A percentile compares a stretch with the other conserved stretches of the same genome.
These are phyloP conservation scores for Pichia thaimueangensis DNA, from an alignment of 805 yeast species.

Conservation along the genomic window DNA sequence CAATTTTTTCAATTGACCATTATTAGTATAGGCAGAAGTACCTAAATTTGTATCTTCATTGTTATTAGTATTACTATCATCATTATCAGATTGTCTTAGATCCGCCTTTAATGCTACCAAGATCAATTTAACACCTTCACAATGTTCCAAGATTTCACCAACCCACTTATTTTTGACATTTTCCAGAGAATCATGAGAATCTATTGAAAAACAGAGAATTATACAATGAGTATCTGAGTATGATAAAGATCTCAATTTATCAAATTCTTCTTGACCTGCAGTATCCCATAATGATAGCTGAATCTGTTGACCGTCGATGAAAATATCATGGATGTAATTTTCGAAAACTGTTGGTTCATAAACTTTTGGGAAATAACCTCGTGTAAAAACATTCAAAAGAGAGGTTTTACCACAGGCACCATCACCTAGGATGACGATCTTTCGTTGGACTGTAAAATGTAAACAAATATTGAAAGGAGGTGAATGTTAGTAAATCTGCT, in stretches of 20 bases:
- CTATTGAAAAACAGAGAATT: slow-evolving; percentile 93
- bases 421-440: slow-evolving; percentile 91
- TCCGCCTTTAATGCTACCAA: slow-evolving; percentile 94
- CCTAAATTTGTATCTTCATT: slow-evolving; percentile 20
- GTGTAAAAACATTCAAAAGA: slow-evolving; percentile 85
- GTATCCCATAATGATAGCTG: slow-evolving; percentile 96
- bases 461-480: too few relatives aligned
- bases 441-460: slow-evolving; percentile 65
- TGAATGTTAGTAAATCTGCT: too few relatives aligned
- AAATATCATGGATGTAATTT: slow-evolving; percentile 94
- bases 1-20: slow-evolving; percentile 37
- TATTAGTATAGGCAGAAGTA: slow-evolving; percentile 23
- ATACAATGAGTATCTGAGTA: slow-evolving; percentile 96
- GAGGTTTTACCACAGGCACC: slow-evolving; percentile 99
- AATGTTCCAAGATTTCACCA: slow-evolving; percentile 93
- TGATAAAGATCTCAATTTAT: slow-evolving; percentile 83
- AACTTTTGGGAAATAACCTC: slow-evolving; percentile 97
- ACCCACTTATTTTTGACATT: slow-evolving; percentile 97
- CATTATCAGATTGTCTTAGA: slow-evolving; percentile 58
- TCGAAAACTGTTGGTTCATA: slow-evolving; percentile 98
- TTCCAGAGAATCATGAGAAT: slow-evolving; percentile 88
- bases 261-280: slow-evolving; percentile 98
- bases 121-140: slow-evolving; percentile 92
- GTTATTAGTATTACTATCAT: slow-evolving; percentile 25
- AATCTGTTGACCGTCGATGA: slow-evolving; percentile 88